phyloP scores from a whole-genome alignment of 2,329 filamentous ascomycete genomes.

The Pseudonectria buxi region DNA sequence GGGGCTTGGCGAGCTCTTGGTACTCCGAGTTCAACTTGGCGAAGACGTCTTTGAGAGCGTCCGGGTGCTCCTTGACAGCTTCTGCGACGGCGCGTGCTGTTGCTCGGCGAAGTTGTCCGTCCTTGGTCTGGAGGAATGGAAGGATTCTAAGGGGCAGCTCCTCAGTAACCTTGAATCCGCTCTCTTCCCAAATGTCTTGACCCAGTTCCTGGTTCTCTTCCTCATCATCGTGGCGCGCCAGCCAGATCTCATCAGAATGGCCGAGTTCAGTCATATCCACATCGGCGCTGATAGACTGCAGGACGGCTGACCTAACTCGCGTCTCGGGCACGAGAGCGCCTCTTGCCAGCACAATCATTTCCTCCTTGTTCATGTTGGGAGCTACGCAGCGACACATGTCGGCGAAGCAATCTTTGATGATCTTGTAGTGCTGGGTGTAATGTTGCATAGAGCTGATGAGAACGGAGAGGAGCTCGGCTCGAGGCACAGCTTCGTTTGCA shows the following conservation, averaged over 20 bases:
- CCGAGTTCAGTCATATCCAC: slow-evolving; percentile 83
- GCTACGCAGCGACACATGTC: slow-evolving; percentile 81
- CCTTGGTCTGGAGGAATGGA: slow-evolving; percentile 71
- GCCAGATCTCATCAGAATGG: slow-evolving; percentile 87
- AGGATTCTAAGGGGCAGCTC: slow-evolving; percentile 62
- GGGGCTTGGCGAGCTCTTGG: slow-evolving; percentile 70
- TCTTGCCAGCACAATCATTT: slow-evolving; percentile 69
- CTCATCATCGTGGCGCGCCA: slow-evolving; percentile 85
- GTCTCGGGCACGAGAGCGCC: slow-evolving; percentile 74
- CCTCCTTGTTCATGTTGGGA: slow-evolving; percentile 65
- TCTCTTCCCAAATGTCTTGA: slow-evolving; percentile 90
- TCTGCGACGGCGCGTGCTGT: slow-evolving; percentile 77
- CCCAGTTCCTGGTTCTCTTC: slow-evolving; percentile 81
- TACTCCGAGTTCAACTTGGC: slow-evolving; percentile 65
- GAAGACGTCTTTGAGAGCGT: slow-evolving; percentile 56
- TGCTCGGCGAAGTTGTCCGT: slow-evolving; percentile 75
- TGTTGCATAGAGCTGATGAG: slow-evolving; percentile 78
- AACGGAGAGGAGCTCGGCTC: slow-evolving; percentile 62
- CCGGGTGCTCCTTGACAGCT: slow-evolving; percentile 54
- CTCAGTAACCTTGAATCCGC: slow-evolving; percentile 63
- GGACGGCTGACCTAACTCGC: slow-evolving; percentile 72
- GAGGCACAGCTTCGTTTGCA: slow-evolving; percentile 67
- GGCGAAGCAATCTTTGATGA: slow-evolving; percentile 85
- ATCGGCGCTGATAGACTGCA: slow-evolving; percentile 86
- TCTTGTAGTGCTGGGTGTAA: slow-evolving; percentile 90